A percentile compares a stretch with the other conserved stretches of the same genome.
Conservation (phyloP, 768 basidiomycete species). For the Macrolepiota fuliginosa region DNA sequence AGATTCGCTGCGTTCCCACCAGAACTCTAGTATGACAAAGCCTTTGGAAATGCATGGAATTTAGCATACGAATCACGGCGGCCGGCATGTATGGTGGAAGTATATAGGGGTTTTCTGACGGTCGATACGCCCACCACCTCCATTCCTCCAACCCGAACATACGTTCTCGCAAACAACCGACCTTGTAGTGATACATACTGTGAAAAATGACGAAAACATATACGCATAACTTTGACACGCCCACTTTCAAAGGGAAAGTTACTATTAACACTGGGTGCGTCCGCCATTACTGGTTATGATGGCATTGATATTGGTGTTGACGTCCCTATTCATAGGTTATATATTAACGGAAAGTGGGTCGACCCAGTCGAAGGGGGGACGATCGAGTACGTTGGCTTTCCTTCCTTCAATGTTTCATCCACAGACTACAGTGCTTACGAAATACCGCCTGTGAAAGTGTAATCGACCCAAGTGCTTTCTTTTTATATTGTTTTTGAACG, state of each 20-base stretch:
- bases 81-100: too few relatives aligned
- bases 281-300: constrained; percentile 17
- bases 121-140: neutral
- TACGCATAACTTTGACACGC: constrained; percentile 50
- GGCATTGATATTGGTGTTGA: neutral
- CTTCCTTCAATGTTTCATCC: neutral
- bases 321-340: constrained; percentile 10
- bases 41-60: too few relatives aligned
- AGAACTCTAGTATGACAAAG: too few relatives aligned
- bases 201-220: constrained; percentile 35
- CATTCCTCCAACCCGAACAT: too few relatives aligned
- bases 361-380: constrained; percentile 19
- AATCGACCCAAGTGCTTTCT: constrained; percentile 44
- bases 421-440: neutral
- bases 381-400: constrained; percentile 22
- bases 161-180: too few relatives aligned
- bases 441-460: constrained; percentile 33
- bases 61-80: too few relatives aligned
- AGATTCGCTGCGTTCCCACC: too few relatives aligned
- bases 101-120: too few relatives aligned
- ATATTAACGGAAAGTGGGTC: constrained; percentile 25
- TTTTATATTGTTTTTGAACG: too few relatives aligned
- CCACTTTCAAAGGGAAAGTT: constrained; percentile 54
- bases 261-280: constrained; percentile 53
- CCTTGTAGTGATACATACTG: too few relatives aligned